Evolutionary conservation across 352 stramenopile species (phyloP).

Genomic region (Blastocystis sp.): DNA sequence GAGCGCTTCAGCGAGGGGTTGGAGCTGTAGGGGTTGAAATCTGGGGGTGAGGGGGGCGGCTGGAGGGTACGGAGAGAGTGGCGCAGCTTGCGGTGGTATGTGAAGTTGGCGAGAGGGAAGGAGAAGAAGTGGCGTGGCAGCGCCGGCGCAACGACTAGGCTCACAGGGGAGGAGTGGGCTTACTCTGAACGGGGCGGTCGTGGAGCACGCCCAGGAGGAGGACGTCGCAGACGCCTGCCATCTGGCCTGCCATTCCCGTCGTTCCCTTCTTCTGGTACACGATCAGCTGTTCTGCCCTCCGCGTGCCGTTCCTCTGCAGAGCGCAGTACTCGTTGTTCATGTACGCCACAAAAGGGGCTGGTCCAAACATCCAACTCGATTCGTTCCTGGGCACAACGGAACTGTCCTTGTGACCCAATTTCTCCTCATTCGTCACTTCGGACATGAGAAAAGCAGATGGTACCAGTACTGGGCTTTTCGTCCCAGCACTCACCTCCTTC

Average conservation of each 20-base stretch:
- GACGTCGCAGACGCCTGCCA: slow-evolving; percentile 33
- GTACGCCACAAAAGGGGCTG: slow-evolving; percentile 2
- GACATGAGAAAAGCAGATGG: too few relatives aligned
- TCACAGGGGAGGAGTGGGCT: background rate
- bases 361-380: slow-evolving; percentile 30
- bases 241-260: slow-evolving; percentile 61
- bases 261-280: slow-evolving; percentile 67
- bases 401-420: too few relatives aligned
- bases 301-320: background rate
- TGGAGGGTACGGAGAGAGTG: background rate
- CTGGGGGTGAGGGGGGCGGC: background rate
- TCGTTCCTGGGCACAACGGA: too few relatives aligned
- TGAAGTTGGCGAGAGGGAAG: slow-evolving; percentile 46
- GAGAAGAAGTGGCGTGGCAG: slow-evolving; percentile 6
- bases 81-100: slow-evolving; percentile 2
- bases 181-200: slow-evolving; percentile 29
- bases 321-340: slow-evolving; percentile 42
- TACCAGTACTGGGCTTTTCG: too few relatives aligned
- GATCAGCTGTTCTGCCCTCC: background rate
- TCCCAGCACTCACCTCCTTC: too few relatives aligned
- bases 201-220: slow-evolving; percentile 46
- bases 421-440: too few relatives aligned
- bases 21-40: background rate
- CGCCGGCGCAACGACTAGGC: slow-evolving; percentile 36
- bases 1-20: background rate